Base-by-base conservation (phyloP, 2,329 filamentous ascomycete genomes). In the Microdochium trichocladiopsis region DNA sequence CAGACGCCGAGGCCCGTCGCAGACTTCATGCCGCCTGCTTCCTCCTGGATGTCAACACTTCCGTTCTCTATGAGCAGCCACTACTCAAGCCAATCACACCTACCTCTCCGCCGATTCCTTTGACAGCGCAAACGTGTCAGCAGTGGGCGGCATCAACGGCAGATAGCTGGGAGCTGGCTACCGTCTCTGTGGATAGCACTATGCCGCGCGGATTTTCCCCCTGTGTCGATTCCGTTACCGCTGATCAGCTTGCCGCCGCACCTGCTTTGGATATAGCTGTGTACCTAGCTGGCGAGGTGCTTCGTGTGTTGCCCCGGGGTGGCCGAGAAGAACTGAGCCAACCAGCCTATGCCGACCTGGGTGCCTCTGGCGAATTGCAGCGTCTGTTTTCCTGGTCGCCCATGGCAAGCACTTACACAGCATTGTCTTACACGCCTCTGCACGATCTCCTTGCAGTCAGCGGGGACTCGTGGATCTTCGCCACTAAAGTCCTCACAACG, bases 401-500 rank as follows among this genome's bases (percentile, higher is more conserved):
- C 14, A 64, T 73, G 18, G 76, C 73, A 48, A 76, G 78, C 60
- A 76, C 77, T 0, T 83, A 82, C 60, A 66, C 83, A 18, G 79
- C 81, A 1, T 67, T 84, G 1, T 72, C 82, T 56, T 70, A 80
- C 59, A 82, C 80, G 1, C 81, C 80, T n/a, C 72, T 84, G 4
- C 74, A 77, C 55, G 74, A 76, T 56, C 72, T 84, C 1, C 70
- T 84, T 18, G 78, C 79, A 11, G 77, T 83, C 8, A 77, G 77
- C 25, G 80, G 80, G 48, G 75, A 83, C 55, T 79, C 73, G 50
- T 83, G 79, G 79, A 68, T 80, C 21, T 82, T 83, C 59, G 74
- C 74, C 50, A 72, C 74, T 51, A 83, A 83, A 58, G 66, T 83
- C 4, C 63, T 72, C 2, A 65, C 71, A 4, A 62, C 66, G 2